Conservation (phyloP, 1,284 basidiomycete species). For the Trametes polyzona region DNA sequence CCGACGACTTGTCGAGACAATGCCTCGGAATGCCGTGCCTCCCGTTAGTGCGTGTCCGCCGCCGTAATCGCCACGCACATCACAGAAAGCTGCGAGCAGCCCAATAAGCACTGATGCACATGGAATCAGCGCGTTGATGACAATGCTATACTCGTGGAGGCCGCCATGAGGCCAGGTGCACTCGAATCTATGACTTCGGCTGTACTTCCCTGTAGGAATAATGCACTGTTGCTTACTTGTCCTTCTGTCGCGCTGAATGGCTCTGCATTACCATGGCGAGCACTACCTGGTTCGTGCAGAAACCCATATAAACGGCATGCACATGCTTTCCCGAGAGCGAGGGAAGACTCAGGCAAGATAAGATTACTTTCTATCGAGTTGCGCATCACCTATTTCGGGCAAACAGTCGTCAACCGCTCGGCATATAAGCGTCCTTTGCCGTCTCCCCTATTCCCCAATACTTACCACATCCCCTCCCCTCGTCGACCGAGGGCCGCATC, state of each 20-base stretch:
- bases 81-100: background rate
- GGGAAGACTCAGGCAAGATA: slow-evolving; percentile 1
- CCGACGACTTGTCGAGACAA: background rate
- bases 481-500: background rate
- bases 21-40: background rate
- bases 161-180: background rate
- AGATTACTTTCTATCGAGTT: slow-evolving; percentile 19
- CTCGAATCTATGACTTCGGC: too few relatives aligned
- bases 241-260: too few relatives aligned
- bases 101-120: background rate
- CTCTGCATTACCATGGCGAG: too few relatives aligned
- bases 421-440: slow-evolving; percentile 24
- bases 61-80: slow-evolving; percentile 10
- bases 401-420: slow-evolving; percentile 27
- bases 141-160: background rate
- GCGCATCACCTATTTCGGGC: slow-evolving; percentile 18
- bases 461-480: slow-evolving; percentile 1
- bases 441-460: slow-evolving; percentile 10
- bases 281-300: background rate
- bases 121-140: slow-evolving; percentile 12
- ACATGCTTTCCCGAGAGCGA: background rate
- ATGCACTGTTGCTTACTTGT: too few relatives aligned
- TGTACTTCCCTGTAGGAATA: background rate
- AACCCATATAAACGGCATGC: background rate
- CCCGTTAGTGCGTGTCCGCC: background rate